Evolutionary conservation across 495 filamentous ascomycete genomes (phyloP).

Genomic region (Penicillium angulare): DNA sequence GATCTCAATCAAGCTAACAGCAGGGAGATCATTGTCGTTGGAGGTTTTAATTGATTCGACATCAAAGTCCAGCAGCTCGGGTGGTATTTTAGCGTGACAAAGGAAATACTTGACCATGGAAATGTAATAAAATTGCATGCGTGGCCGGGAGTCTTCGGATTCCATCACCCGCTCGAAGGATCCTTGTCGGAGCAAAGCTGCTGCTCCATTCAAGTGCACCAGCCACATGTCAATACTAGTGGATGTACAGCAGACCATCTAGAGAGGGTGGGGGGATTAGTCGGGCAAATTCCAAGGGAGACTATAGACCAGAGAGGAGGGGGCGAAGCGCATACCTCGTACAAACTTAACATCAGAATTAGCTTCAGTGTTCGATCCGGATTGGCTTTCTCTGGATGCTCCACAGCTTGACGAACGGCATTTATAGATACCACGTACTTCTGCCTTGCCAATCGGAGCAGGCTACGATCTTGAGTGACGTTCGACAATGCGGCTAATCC

Average conservation of each 20-base stretch:
- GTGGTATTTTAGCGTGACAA: background rate
- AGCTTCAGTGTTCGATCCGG: conserved; percentile 10
- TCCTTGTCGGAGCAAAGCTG: conserved; percentile 17
- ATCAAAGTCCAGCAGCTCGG: conserved; percentile 14
- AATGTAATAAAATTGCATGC: conserved; percentile 20
- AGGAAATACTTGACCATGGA: conserved; percentile 23
- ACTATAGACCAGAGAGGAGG: background rate
- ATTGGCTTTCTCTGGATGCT: conserved; percentile 11
- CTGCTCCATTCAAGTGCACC: conserved; percentile 20
- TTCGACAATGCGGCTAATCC: conserved; percentile 27
- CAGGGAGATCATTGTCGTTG: conserved; percentile 5
- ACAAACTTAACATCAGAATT: conserved; percentile 22
- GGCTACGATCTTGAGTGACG: conserved; percentile 16
- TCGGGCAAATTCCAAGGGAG: background rate
- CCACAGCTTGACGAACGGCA: conserved; percentile 16
- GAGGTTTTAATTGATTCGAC: conserved; percentile 3
- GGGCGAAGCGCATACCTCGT: conserved; percentile 15
- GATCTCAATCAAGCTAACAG: conserved; percentile 17
- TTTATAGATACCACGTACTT: conserved; percentile 21
- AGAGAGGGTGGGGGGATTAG: background rate
- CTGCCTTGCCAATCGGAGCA: conserved; percentile 17
- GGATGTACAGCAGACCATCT: conserved; percentile 24
- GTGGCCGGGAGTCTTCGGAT: conserved; percentile 5
- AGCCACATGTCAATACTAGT: conserved; percentile 19
- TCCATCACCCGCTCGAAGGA: conserved; percentile 6